Evolutionary conservation across 2,329 filamentous ascomycete species (phyloP).

Genomic region (Neoarthrinium moseri): DNA sequence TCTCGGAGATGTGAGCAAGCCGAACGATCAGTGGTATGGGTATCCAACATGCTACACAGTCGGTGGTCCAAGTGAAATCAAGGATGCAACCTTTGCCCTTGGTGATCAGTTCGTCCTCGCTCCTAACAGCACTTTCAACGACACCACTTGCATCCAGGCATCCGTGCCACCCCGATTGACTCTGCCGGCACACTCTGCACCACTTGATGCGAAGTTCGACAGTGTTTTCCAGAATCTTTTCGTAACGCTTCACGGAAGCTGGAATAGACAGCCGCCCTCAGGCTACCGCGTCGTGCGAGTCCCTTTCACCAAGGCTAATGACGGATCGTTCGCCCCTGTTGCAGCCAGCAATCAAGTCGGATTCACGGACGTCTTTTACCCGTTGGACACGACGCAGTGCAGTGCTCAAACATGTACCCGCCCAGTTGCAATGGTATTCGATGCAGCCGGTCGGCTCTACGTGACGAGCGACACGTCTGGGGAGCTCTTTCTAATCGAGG

Average conservation of each 20-base stretch:
- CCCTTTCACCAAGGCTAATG: slow-evolving; percentile 29
- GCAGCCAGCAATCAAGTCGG: slow-evolving; percentile 33
- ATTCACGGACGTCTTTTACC: slow-evolving; percentile 47
- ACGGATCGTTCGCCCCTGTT: slow-evolving; percentile 25
- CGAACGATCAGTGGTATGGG: slow-evolving; percentile 53
- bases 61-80: slow-evolving; percentile 37
- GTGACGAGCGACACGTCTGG: slow-evolving; percentile 53
- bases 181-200: slow-evolving; percentile 58
- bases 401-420: slow-evolving; percentile 46
- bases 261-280: slow-evolving; percentile 33
- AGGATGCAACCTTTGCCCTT: slow-evolving; percentile 27
- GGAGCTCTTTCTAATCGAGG: slow-evolving; percentile 35
- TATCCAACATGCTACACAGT: slow-evolving; percentile 50
- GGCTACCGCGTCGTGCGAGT: slow-evolving; percentile 36
- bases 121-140: slow-evolving; percentile 23
- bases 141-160: slow-evolving; percentile 18
- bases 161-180: slow-evolving; percentile 43
- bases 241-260: slow-evolving; percentile 62
- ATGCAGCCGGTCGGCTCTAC: slow-evolving; percentile 46
- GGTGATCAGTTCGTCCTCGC: slow-evolving; percentile 30
- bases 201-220: slow-evolving; percentile 63
- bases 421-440: slow-evolving; percentile 45
- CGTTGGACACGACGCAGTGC: slow-evolving; percentile 43
- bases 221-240: slow-evolving; percentile 54
- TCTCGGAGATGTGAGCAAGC: slow-evolving; percentile 55